Base-by-base conservation (phyloP, 148 eudicot species). In the Drosera capensis region DNA sequence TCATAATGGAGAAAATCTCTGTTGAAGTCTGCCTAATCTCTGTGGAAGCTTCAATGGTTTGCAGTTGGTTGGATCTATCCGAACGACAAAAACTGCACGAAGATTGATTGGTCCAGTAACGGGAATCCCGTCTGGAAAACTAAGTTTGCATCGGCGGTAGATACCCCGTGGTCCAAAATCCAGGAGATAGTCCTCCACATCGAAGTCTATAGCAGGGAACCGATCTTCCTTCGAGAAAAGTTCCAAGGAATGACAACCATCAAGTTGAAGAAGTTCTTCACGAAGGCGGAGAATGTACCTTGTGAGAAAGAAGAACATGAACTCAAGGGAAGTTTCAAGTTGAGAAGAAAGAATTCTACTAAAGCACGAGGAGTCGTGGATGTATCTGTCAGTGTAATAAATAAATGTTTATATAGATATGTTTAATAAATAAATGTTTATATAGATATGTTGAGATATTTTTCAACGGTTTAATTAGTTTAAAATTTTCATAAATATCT, bases 31-130 rank as follows among this genome's bases (percentile, higher is more conserved):
- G 93, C 68, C 46, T 81, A 31, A 72, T 86, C 7, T 86, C 96
- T 78, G 16, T 73, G 68, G 58, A 86, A 86, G 83, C 77, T 55
- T 46, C 96, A 82, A 21, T 86, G 84, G 84, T 86, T 56, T 37
- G 87, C 87, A 7, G 81, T 82, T 23, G 96, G 82, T 30, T 86
- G 96, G 96, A 71, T 81, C 9, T 75, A 86, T 62, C 79, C 84
- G 0, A 62, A 55, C 45, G 53, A 67, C 71, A 81, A 86, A 51
- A 81, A 78, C 54, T 81, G 96, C 71, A 81, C 87, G 21, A 64
- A 54, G 40, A 64, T 82, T 31, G 87, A 82, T 65, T 62, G 71
- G 28, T 75, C 86, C 11, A 87, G 93, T 12, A 81, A 58, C 15
- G 54, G 69, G 12, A 86, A 76, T 61, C 85, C 93, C 0, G 63